These are phyloP conservation scores for Datura wrightii DNA, from an alignment of 257 asterid species.

Conservation along the genomic window DNA sequence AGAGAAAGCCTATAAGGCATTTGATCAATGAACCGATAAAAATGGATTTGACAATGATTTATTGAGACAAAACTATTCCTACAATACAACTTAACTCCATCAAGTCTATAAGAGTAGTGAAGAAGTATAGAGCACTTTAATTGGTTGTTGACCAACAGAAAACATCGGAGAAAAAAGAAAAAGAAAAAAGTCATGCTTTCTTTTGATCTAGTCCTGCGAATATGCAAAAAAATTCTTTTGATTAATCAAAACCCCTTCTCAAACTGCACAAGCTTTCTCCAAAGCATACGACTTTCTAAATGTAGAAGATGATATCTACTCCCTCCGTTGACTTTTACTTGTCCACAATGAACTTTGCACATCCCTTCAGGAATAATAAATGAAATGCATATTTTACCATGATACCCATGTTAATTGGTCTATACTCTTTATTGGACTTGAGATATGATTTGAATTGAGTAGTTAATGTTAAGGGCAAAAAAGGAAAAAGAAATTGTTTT, in stretches of 20 bases:
- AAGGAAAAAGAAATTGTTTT: no score
- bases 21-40: background rate
- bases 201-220: background rate
- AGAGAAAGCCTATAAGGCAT: background rate
- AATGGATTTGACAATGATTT: background rate
- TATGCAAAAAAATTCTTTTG: background rate
- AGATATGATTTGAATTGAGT: no score
- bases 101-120: background rate
- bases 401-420: background rate
- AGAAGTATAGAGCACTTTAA: background rate
- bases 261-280: no score
- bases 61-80: background rate
- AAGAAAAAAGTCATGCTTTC: background rate
- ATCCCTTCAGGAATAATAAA: no score
- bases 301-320: no score
- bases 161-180: background rate
- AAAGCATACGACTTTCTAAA: no score
- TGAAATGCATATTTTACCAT: no score
- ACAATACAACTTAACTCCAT: background rate
- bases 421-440: no score
- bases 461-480: no score
- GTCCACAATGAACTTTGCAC: no score
- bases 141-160: background rate
- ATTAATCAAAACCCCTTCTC: background rate
- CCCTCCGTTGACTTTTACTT: no score